Conservation (phyloP, 352 stramenopile genomes). For the Phytopythium cucurbitacearum region DNA sequence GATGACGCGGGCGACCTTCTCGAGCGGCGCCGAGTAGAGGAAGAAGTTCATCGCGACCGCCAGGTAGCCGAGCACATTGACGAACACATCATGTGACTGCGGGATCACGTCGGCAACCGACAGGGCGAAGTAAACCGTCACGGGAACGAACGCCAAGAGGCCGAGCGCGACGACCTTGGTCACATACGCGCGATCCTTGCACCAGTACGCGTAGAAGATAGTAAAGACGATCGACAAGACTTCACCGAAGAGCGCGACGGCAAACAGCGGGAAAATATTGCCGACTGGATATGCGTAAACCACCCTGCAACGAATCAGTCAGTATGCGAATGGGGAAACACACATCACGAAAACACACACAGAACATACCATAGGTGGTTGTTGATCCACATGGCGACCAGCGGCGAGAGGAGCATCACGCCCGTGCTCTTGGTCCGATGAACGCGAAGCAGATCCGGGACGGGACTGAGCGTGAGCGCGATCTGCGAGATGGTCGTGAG, state of each 20-base stretch:
- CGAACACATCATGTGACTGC: slow-evolving; percentile 12
- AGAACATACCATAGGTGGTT: slow-evolving; percentile 18
- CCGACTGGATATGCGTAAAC: slow-evolving; percentile 15
- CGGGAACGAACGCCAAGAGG: slow-evolving; percentile 9
- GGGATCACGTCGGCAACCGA: neutral
- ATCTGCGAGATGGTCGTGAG: slow-evolving; percentile 17
- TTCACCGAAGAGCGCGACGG: slow-evolving; percentile 8
- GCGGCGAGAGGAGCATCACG: slow-evolving; percentile 16
- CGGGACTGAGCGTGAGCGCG: slow-evolving; percentile 16
- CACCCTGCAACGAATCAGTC: slow-evolving; percentile 16
- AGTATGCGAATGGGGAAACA: neutral
- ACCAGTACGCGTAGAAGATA: slow-evolving; percentile 14
- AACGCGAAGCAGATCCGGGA: slow-evolving; percentile 13
- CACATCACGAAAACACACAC: neutral
- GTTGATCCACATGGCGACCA: slow-evolving; percentile 25
- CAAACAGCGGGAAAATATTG: slow-evolving; percentile 15
- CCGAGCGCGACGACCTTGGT: slow-evolving; percentile 7
- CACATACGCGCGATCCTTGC: slow-evolving; percentile 11
- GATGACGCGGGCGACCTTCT: slow-evolving; percentile 10
- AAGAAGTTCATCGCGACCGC: slow-evolving; percentile 10
- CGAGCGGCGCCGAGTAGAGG: slow-evolving; percentile 10
- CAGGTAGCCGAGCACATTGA: slow-evolving; percentile 12
- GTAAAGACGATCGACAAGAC: slow-evolving; percentile 7
- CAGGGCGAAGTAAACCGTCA: slow-evolving; percentile 11
- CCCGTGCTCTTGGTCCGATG: slow-evolving; percentile 21